These are phyloP conservation scores for Cicer bijugum DNA, from an alignment of 306 rosid species.

Conservation along the genomic window DNA sequence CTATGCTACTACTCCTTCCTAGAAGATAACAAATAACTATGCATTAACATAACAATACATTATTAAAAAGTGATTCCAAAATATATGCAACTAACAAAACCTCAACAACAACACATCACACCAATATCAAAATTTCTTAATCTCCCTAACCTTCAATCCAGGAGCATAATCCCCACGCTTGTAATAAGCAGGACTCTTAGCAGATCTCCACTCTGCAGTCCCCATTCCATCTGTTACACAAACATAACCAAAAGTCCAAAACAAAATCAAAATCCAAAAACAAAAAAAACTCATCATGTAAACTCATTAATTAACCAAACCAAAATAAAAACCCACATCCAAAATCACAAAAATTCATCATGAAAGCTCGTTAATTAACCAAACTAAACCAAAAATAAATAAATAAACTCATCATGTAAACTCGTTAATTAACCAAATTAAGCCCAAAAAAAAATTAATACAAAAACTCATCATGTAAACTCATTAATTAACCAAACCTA, in stretches of 20 bases:
- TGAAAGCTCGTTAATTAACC: too few relatives aligned
- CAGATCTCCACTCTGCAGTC: constrained; percentile 97
- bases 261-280: neutral
- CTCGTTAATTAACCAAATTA: too few relatives aligned
- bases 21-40: constrained; percentile 8
- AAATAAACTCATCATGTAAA: too few relatives aligned
- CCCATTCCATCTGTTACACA: constrained; percentile 87
- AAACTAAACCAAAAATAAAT: too few relatives aligned
- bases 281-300: neutral
- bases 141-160: constrained; percentile 76
- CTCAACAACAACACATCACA: neutral
- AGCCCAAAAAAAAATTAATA: too few relatives aligned
- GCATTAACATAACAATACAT: neutral
- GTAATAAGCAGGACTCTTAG: constrained; percentile 86
- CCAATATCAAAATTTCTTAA: neutral
- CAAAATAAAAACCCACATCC: neutral
- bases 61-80: neutral
- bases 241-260: neutral
- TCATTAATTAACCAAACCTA: too few relatives aligned
- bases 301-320: neutral
- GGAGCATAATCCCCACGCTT: constrained; percentile 98
- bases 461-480: too few relatives aligned
- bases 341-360: too few relatives aligned
- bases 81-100: neutral
- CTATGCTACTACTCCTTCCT: constrained; percentile 1